A percentile compares a stretch with the other conserved stretches of the same genome.
Evolutionary conservation across 345 rosid species (phyloP).

Genomic region (Melaleuca quinquenervia): DNA sequence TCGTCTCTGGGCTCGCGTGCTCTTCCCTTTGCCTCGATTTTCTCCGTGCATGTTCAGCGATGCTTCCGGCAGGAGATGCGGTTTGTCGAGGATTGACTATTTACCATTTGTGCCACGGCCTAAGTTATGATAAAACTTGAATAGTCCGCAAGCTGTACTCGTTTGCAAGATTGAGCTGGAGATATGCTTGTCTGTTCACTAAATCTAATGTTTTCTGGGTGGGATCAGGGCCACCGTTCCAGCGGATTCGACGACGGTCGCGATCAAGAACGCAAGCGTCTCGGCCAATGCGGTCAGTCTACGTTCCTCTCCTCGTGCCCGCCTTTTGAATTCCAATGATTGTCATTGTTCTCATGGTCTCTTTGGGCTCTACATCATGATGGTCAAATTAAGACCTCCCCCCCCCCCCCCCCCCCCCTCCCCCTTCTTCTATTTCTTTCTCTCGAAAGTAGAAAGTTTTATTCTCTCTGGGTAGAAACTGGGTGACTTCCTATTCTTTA

Average conservation of each 20-base stretch:
- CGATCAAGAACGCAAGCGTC: slow-evolving; percentile 14
- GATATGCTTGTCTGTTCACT: neutral
- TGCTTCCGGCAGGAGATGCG: neutral
- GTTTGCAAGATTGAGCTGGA: neutral
- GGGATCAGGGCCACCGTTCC: slow-evolving; percentile 33
- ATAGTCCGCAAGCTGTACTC: too few species aligned
- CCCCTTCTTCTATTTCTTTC: neutral
- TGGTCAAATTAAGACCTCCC: neutral
- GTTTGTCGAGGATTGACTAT: neutral
- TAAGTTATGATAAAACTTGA: neutral
- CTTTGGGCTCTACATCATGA: too few species aligned
- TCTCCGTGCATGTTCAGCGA: neutral
- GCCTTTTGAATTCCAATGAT: neutral
- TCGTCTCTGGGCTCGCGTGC: neutral
- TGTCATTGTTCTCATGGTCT: neutral
- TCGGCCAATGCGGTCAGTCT: slow-evolving; percentile 12
- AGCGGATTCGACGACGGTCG: slow-evolving; percentile 31
- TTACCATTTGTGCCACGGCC: neutral
- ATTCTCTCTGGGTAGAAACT: too few species aligned
- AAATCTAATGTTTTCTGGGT: neutral
- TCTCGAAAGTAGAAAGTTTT: too few species aligned
- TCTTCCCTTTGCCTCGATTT: neutral
- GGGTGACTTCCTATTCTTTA: too few species aligned
- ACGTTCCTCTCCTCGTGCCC: slow-evolving; percentile 11
- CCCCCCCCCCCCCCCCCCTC: slow-evolving; percentile 7